phyloP scores from a whole-genome alignment of 2,329 filamentous ascomycete genomes.

The Acephala macrosclerotiorum region DNA sequence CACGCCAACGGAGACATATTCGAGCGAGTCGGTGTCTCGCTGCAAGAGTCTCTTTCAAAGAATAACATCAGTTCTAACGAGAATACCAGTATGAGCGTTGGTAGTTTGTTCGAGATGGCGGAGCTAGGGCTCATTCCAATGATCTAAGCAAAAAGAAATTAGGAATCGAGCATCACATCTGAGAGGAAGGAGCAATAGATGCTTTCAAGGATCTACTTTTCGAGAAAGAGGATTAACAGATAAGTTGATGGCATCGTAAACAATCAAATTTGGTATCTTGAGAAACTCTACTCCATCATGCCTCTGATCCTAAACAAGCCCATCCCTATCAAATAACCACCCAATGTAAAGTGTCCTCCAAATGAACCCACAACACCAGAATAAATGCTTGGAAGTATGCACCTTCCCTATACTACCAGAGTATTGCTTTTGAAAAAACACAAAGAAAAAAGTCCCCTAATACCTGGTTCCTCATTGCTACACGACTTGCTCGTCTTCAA shows the following conservation, averaged over 20 bases:
- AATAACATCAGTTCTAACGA: too few relatives aligned
- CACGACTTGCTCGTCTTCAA: conserved; percentile 3
- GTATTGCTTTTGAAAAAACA: conserved; percentile 13
- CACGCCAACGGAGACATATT: too few relatives aligned
- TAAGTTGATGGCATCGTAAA: not conserved
- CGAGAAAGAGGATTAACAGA: too few relatives aligned
- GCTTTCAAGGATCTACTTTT: too few relatives aligned
- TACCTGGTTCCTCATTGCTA: not conserved
- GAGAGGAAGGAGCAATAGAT: too few relatives aligned
- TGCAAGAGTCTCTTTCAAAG: too few relatives aligned
- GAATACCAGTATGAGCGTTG: too few relatives aligned
- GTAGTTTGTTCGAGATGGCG: too few relatives aligned
- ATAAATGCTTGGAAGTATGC: conserved; percentile 3
- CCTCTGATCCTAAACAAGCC: not conserved
- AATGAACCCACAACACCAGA: conserved; percentile 1
- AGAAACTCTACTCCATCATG: conserved; percentile 17
- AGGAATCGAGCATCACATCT: too few relatives aligned
- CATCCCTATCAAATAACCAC: conserved; percentile 6
- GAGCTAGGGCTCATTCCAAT: too few relatives aligned
- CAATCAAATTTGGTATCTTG: conserved; percentile 22
- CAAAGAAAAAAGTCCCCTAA: not conserved
- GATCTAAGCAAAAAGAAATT: too few relatives aligned
- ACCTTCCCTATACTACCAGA: conserved; percentile 25
- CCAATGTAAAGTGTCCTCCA: not conserved
- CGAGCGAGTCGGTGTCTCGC: too few relatives aligned